phyloP scores from a whole-genome alignment of 306 rosid species.

The Rosa multiflora region DNA sequence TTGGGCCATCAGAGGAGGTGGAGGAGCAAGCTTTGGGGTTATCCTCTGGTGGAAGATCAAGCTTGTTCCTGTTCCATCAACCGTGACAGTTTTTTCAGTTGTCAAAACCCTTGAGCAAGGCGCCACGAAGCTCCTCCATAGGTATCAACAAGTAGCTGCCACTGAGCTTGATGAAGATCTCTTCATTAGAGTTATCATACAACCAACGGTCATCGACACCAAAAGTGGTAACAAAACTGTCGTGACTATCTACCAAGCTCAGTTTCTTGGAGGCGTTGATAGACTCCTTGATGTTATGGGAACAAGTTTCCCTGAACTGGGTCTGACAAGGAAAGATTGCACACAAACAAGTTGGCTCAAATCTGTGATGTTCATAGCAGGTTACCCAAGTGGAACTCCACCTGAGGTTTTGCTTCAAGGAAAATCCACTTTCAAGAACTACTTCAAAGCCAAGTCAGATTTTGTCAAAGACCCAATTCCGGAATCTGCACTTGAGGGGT shows the following conservation, averaged over 20 bases:
- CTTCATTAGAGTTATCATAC: constrained; percentile 62
- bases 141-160: constrained; percentile 70
- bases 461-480: constrained; percentile 61
- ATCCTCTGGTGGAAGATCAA: constrained; percentile 83
- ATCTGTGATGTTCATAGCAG: constrained; percentile 65
- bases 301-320: constrained; percentile 61
- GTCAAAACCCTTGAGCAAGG: constrained; percentile 53
- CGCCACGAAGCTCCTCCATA: constrained; percentile 50
- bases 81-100: constrained; percentile 67
- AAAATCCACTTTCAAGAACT: constrained; percentile 59
- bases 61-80: constrained; percentile 68
- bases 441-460: constrained; percentile 86
- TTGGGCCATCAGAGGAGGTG: constrained; percentile 87
- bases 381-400: constrained; percentile 59
- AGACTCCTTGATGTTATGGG: constrained; percentile 52
- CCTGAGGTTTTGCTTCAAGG: constrained; percentile 64
- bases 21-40: constrained; percentile 79
- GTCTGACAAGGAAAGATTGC: constrained; percentile 55
- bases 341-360: constrained; percentile 69
- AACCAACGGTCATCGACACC: constrained; percentile 26
- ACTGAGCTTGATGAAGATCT: constrained; percentile 55
- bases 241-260: constrained; percentile 61
- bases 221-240: constrained; percentile 43
- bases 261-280: constrained; percentile 51
- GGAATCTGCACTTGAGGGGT: constrained; percentile 48